A percentile compares a stretch with the other conserved stretches of the same genome.
Evolutionary conservation across 371 early-diverging fungal genomes (phyloP).

Genomic region (Circinella umbellata): DNA sequence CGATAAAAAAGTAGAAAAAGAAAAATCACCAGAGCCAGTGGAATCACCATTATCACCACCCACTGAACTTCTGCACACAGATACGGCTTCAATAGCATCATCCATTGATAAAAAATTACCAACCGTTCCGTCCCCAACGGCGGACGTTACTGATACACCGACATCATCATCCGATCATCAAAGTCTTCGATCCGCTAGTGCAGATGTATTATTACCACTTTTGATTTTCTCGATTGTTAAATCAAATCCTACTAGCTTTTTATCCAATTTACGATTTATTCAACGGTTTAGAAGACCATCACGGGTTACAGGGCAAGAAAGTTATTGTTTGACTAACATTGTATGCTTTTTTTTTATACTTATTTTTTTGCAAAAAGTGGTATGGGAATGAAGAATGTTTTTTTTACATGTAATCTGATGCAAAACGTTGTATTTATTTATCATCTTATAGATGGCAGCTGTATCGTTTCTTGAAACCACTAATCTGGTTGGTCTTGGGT

Average conservation of each 20-base stretch:
- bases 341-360: conserved; percentile 17
- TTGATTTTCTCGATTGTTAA: conserved; percentile 72
- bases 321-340: conserved; percentile 59
- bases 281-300: conserved; percentile 56
- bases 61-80: not conserved
- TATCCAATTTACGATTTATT: conserved; percentile 65
- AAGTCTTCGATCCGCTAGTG: conserved; percentile 36
- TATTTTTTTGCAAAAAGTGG: too few relatives aligned
- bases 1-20: not conserved
- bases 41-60: not conserved
- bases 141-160: conserved; percentile 4
- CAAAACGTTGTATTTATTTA: too few relatives aligned
- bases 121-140: not conserved
- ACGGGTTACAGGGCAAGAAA: conserved; percentile 50
- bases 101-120: conserved; percentile 8
- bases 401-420: too few relatives aligned
- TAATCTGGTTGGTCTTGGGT: conserved; percentile 49
- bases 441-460: conserved; percentile 41
- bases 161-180: conserved; percentile 19
- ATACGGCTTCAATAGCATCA: not conserved
- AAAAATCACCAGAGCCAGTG: not conserved
- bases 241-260: conserved; percentile 68
- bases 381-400: too few relatives aligned
- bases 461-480: conserved; percentile 53
- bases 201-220: conserved; percentile 70